Evolutionary conservation across 1,284 basidiomycete species (phyloP), one percentile per base, ranked within the genome.

Genomic region (Amylostereum chailletii): DNA sequence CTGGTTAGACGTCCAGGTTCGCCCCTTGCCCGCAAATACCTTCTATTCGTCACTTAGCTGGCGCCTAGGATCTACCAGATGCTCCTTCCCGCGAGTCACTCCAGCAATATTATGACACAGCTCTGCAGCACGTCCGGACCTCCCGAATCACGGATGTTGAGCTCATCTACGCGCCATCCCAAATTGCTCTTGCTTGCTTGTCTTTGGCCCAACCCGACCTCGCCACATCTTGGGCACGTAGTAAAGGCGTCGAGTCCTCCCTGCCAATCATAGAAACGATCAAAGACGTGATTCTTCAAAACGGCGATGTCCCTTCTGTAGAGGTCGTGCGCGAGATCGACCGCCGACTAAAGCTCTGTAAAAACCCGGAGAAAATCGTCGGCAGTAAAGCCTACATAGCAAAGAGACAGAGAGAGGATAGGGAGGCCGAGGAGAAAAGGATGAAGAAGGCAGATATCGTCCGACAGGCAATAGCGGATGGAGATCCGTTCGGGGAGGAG

Each of bases 301-400:
- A 75, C n/a, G 82, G 85, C n/a, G 68, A 71, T 32, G 71, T 76
- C 29, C 81, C 90, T 11, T 77, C 89, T 53, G 74, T 94, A n/a
- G 90, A 90, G 54, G 73, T 77, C 36, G 90, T 95, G 19, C 86
- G 88, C 34, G 84, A 89, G 60, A 83, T 96, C 3, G 94, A 97
- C 63, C 78, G 85, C 61, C 74, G 90, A 43, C 69, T 97, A 42
- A 86, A 81, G 60, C 61, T 86, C 39, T 96, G 93, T 70, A 89
- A 91, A 62, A 96, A 97, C 61, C 94, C 94, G 5, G 92, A 94
- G 65, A 95, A 94, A 63, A 83, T 94, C 8, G 81, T 84, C 3
- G 92, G 90, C 8, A 94, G 83, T 53, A 87, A 86, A 45, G 78
- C 92, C 50, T 90, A 84, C 63, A 62, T 81, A 27, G 77, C 78